Base-by-base conservation (phyloP, 768 basidiomycete species). In the Leccinellum albellum region DNA sequence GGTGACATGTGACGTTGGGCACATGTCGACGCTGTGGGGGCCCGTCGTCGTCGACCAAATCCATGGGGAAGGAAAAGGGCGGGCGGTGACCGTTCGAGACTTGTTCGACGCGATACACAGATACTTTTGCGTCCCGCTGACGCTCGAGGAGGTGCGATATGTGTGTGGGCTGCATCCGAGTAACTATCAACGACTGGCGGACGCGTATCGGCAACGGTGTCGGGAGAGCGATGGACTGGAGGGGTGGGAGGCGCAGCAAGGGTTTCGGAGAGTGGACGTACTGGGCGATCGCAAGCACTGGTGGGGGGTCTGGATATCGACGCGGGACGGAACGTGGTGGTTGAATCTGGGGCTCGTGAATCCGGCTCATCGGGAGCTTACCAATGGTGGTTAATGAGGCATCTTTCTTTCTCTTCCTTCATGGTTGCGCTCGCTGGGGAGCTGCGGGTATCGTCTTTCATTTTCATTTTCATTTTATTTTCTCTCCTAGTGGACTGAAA, bases 51-150 rank as follows among this genome's bases (percentile, higher is more conserved):
- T 84, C 51, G 63, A 76, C 20, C 20, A 9, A 71, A 69, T 8
- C 57, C 59, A 40, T n/a, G 37, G 37, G 5, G 20, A 42, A 12
- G 40, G 20, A 20, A 10, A 42, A 20, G n/a, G 40, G 9, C 58
- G 64, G 17, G 50, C 58, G 0, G 70, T 80, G 29, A 79, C 76
- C 9, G 63, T 84, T 13, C 57, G 68, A 47, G 80, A 82, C 61
- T 45, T 84, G 59, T 68, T 86, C 21, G 71, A 78, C 37, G 79
- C 76, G 8, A 76, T 86, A 17, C 75, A 81, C 61, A 62, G 68
- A 1, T 83, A 82, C 66, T 76, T 84, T 65, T 80, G 76, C 54
- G 63, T 56, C 24, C 76, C 75, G 3, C 63, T 86, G 46, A 76
- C 76, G 4, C 59, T 56, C 13, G 48, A 55, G 0, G 71, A 76